Percentiles rank a stretch among this genome's conserved stretches.
These are phyloP conservation scores for Plasmodium adleri DNA, from an alignment of 169 alveolate genomes.

Conservation along the genomic window DNA sequence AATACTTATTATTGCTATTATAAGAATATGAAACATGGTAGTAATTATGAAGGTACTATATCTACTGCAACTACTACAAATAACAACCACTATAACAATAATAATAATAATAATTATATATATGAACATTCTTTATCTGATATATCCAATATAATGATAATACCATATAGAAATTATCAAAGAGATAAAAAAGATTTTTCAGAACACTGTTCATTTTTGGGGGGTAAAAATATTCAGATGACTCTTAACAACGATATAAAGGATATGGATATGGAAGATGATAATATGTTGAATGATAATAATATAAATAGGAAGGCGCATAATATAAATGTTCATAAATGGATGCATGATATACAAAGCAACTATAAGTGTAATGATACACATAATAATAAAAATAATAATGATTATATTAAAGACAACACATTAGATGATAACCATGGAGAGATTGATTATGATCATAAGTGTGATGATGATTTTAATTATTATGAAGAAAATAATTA, in stretches of 20 bases:
- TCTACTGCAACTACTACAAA: background rate
- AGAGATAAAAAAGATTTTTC: background rate
- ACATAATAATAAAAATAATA: background rate
- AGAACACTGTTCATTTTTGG: background rate
- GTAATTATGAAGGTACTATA: slow-evolving; percentile 1
- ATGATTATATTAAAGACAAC: background rate
- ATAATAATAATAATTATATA: background rate
- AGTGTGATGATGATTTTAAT: slow-evolving; percentile 4
- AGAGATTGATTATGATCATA: background rate
- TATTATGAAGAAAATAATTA: too few species aligned
- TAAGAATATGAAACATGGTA: slow-evolving; percentile 34
- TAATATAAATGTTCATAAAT: background rate
- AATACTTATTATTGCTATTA: background rate
- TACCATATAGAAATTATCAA: background rate
- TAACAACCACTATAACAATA: background rate
- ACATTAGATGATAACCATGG: background rate
- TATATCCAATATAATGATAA: background rate
- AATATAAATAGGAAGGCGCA: background rate
- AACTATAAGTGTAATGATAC: slow-evolving; percentile 3
- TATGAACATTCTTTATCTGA: slow-evolving; percentile 7
- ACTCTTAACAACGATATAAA: background rate
- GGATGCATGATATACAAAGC: slow-evolving; percentile 1
- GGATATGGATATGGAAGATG: background rate
- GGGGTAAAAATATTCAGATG: background rate
- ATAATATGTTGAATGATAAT: slow-evolving; percentile 11